Conservation (phyloP, 345 rosid genomes). For the Brassica juncea region DNA sequence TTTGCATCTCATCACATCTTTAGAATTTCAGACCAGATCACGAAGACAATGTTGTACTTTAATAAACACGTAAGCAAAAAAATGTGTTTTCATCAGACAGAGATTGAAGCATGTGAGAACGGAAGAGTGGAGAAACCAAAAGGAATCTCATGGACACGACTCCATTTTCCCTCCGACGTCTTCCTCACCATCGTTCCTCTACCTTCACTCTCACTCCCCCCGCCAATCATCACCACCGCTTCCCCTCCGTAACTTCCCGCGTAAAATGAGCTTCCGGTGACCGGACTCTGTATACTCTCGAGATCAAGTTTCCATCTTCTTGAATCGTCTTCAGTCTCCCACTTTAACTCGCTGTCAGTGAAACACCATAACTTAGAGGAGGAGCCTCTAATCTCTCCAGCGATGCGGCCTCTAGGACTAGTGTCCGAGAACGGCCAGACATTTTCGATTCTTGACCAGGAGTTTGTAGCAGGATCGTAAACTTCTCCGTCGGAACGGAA, state of each 20-base stretch:
- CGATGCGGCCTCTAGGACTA: constrained; percentile 45
- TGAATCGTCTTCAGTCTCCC: constrained; percentile 17
- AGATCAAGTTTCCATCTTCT: constrained; percentile 28
- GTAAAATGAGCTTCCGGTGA: constrained; percentile 36
- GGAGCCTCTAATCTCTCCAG: constrained; percentile 19
- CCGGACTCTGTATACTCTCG: constrained; percentile 37
- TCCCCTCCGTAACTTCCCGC: constrained; percentile 34
- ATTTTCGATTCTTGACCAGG: constrained; percentile 43
- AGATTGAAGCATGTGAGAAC: constrained; percentile 33
- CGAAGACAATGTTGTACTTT: constrained; percentile 14
- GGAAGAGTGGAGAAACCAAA: constrained; percentile 28
- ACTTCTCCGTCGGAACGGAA: constrained; percentile 53
- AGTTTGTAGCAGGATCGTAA: constrained; percentile 40
- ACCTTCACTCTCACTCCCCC: constrained; percentile 7
- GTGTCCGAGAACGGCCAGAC: constrained; percentile 45
- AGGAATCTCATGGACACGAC: background rate
- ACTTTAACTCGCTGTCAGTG: constrained; percentile 1
- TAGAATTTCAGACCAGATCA: background rate
- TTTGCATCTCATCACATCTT: background rate
- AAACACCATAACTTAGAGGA: constrained; percentile 36
- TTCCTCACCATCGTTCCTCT: constrained; percentile 9
- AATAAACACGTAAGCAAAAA: background rate
- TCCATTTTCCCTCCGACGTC: constrained; percentile 28
- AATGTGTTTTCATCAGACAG: constrained; percentile 15
- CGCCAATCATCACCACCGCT: constrained; percentile 27